Conservation (phyloP, 2,329 filamentous ascomycete genomes). For the Fusarium annulatum region DNA sequence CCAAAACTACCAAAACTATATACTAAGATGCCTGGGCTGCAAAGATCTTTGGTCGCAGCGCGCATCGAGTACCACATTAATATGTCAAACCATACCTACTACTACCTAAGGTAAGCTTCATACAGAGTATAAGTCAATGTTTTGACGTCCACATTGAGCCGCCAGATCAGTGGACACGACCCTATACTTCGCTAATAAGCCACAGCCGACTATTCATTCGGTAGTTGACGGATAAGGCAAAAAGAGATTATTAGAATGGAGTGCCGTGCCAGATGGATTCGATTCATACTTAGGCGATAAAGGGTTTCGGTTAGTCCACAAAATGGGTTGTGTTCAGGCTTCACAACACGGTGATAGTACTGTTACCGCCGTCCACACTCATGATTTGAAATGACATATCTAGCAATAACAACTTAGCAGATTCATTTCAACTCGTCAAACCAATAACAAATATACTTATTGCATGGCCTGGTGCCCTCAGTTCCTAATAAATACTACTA, state of each 20-base stretch:
- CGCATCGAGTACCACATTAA: not conserved
- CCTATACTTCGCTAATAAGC: not conserved
- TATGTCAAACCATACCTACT: not conserved
- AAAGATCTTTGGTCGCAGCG: not conserved
- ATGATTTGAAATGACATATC: slow-evolving; percentile 4
- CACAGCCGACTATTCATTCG: not conserved
- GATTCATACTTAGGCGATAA: not conserved
- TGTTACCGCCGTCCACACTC: not conserved
- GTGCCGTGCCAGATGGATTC: not conserved
- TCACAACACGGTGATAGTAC: not conserved
- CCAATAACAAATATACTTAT: not conserved
- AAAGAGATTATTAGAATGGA: not conserved
- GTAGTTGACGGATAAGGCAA: not conserved
- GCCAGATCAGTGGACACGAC: not conserved
- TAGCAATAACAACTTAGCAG: not conserved
- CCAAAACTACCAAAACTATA: not conserved
- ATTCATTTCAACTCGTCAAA: not conserved
- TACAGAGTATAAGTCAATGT: not conserved
- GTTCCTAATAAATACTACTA: not conserved
- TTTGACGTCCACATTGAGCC: not conserved
- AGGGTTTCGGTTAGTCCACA: not conserved
- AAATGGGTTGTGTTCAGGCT: not conserved
- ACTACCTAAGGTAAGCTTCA: not conserved
- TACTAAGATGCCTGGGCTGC: not conserved
- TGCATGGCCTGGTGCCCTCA: not conserved